Evolutionary conservation across 495 filamentous ascomycete species (phyloP).

Genomic region (Penicillium riverlandense): DNA sequence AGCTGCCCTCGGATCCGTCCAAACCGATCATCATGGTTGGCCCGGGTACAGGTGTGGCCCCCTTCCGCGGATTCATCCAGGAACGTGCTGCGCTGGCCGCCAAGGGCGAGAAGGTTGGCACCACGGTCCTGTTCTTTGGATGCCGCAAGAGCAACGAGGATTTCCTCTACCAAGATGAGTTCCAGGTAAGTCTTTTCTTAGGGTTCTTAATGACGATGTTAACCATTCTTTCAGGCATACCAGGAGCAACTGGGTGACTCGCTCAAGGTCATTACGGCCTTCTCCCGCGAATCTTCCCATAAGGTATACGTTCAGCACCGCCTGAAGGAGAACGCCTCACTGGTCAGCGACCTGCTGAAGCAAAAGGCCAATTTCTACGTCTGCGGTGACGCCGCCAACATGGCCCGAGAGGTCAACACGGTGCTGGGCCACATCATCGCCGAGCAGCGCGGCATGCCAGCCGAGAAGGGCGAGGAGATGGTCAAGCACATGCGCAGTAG

Average conservation of each 20-base stretch:
- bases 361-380: constrained; percentile 96
- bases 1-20: constrained; percentile 88
- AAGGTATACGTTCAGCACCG: constrained; percentile 98
- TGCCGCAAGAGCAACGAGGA: constrained; percentile 81
- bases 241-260: constrained; percentile 75
- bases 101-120: constrained; percentile 77
- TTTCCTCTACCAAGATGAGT: constrained; percentile 88
- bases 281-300: constrained; percentile 70
- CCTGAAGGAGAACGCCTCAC: constrained; percentile 70
- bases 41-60: constrained; percentile 93
- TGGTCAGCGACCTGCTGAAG: constrained; percentile 82
- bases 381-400: constrained; percentile 95
- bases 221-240: constrained; percentile 53
- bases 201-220: neutral
- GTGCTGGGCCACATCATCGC: constrained; percentile 79
- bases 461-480: constrained; percentile 85
- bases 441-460: constrained; percentile 68
- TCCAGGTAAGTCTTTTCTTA: constrained; percentile 63
- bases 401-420: constrained; percentile 93
- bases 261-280: constrained; percentile 83
- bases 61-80: constrained; percentile 92
- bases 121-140: constrained; percentile 89
- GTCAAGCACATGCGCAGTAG: constrained; percentile 90
- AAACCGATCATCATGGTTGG: constrained; percentile 95
- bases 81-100: constrained; percentile 78